Conservation (phyloP, 345 rosid genomes). For the Erysimum cheiranthoides region DNA sequence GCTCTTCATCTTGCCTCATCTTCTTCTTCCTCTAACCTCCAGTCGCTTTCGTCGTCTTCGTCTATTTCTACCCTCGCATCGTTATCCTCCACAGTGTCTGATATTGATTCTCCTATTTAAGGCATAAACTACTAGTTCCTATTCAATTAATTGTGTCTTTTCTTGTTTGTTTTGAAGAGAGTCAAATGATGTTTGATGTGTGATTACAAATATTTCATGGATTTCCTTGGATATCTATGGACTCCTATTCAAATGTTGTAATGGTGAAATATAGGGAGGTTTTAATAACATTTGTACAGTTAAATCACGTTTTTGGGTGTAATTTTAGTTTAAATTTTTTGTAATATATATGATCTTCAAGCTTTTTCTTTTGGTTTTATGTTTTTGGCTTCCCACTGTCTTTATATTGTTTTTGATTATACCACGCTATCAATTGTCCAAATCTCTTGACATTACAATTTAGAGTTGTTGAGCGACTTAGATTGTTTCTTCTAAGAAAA, state of each 20-base stretch:
- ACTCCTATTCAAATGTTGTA: slow-evolving; percentile 9
- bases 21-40: slow-evolving; percentile 42
- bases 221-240: neutral
- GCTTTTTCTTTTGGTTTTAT: neutral
- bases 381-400: neutral
- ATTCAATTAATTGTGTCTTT: slow-evolving; percentile 3
- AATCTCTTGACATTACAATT: too few relatives aligned
- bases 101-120: slow-evolving; percentile 34
- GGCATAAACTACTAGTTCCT: neutral
- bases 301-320: neutral
- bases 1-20: slow-evolving; percentile 43
- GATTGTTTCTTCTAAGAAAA: too few relatives aligned
- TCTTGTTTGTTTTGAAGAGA: neutral
- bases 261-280: slow-evolving; percentile 8
- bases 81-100: slow-evolving; percentile 30
- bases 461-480: too few relatives aligned
- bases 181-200: slow-evolving; percentile 21
- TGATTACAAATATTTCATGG: slow-evolving; percentile 14
- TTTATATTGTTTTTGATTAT: neutral
- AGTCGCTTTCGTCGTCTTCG: slow-evolving; percentile 59
- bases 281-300: slow-evolving; percentile 10
- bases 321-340: neutral
- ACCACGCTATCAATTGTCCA: too few relatives aligned
- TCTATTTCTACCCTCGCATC: slow-evolving; percentile 39
- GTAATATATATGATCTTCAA: neutral